Conservation (phyloP, 306 rosid species). For the apple (Malus domestica) region DNA sequence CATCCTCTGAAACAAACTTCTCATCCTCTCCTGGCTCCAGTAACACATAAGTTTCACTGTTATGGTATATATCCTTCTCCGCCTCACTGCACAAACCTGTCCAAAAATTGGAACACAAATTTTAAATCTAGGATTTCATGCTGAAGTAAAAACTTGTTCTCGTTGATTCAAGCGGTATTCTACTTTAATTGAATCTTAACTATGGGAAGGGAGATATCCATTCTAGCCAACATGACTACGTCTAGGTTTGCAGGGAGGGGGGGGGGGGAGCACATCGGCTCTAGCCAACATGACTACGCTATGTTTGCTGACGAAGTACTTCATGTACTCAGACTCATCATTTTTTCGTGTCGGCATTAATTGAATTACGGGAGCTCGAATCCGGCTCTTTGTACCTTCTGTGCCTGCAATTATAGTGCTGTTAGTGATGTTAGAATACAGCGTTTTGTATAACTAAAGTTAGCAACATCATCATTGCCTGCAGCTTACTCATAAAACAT, state of each 20-base stretch:
- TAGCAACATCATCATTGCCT: too few species aligned
- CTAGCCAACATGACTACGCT: too few species aligned
- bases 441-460: too few species aligned
- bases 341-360: constrained; percentile 1
- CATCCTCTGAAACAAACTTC: constrained; percentile 70
- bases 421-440: neutral
- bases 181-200: too few species aligned
- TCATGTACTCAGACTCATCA: neutral
- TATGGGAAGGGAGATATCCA: too few species aligned
- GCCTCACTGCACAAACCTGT: constrained; percentile 51
- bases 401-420: constrained; percentile 17
- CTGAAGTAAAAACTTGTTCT: neutral
- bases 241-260: too few species aligned
- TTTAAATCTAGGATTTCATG: neutral
- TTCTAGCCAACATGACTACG: too few species aligned
- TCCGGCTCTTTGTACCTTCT: constrained; percentile 15
- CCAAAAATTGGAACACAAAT: neutral
- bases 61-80: constrained; percentile 51
- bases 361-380: constrained; percentile 10
- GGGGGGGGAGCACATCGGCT: too few species aligned
- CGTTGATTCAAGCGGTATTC: too few species aligned
- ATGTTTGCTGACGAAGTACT: too few species aligned
- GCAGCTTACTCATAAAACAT: too few species aligned
- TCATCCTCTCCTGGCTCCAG: constrained; percentile 83
- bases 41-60: constrained; percentile 65